Conservation (phyloP, 352 stramenopile genomes). For the Phytopythium mirpurense region DNA sequence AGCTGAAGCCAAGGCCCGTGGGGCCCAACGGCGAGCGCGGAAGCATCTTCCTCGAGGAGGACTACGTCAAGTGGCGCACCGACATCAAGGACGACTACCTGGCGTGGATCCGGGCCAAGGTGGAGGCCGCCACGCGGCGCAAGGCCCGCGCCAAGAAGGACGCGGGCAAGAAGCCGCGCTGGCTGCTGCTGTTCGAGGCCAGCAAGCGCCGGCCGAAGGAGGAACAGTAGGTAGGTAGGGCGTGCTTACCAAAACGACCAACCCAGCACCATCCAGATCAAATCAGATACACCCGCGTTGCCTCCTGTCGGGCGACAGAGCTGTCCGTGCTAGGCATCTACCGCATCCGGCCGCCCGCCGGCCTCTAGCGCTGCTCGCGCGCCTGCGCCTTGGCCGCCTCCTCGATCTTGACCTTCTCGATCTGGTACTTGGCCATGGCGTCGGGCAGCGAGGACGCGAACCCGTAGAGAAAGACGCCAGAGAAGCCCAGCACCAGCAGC, state of each 20-base stretch:
- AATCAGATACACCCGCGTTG: too few species aligned
- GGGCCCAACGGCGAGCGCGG: constrained; percentile 4
- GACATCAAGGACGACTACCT: constrained; percentile 74
- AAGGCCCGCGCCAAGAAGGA: constrained; percentile 46
- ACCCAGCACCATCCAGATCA: too few species aligned
- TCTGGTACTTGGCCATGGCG: constrained; percentile 62
- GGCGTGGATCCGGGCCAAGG: constrained; percentile 58
- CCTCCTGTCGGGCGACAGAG: too few species aligned
- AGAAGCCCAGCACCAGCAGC: constrained; percentile 48
- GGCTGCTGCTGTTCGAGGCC: constrained; percentile 64
- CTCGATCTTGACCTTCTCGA: constrained; percentile 56
- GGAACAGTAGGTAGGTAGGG: too few species aligned
- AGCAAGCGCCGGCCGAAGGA: constrained; percentile 33
- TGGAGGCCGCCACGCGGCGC: constrained; percentile 41
- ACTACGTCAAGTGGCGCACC: constrained; percentile 64
- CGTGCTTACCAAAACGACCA: too few species aligned
- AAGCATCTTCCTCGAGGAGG: constrained; percentile 53
- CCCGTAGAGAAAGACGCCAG: constrained; percentile 67
- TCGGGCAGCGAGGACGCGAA: constrained; percentile 57
- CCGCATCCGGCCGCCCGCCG: too few species aligned
- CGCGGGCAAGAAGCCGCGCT: constrained; percentile 54
- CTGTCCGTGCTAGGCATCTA: too few species aligned
- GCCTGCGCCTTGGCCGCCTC: constrained; percentile 36
- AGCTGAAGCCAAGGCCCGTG: too few species aligned
- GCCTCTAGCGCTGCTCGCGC: neutral